Conservation (phyloP, 345 rosid species). For the Gossypium sturtianum region DNA sequence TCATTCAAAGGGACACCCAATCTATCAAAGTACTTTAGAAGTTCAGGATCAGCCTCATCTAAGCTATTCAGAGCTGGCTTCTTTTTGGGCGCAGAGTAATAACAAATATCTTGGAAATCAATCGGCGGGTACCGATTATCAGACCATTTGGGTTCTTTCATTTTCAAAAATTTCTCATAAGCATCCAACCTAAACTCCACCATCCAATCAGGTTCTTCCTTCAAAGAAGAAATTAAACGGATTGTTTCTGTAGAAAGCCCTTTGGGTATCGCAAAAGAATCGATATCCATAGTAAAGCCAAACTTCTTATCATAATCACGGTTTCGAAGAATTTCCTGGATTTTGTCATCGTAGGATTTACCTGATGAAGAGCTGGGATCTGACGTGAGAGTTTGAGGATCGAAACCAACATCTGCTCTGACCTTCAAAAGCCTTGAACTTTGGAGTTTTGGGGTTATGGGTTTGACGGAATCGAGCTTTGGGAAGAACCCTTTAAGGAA, state of each 20-base stretch:
- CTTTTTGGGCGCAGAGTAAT: slow-evolving; percentile 86
- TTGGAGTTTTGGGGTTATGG: slow-evolving; percentile 16
- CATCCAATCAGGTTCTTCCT: slow-evolving; percentile 94
- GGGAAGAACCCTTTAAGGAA: slow-evolving; percentile 24
- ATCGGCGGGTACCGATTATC: slow-evolving; percentile 66
- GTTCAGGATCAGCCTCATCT: slow-evolving; percentile 86
- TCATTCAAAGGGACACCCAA: slow-evolving; percentile 69
- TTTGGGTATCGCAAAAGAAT: slow-evolving; percentile 72
- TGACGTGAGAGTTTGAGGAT: slow-evolving; percentile 29
- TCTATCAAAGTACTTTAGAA: slow-evolving; percentile 66
- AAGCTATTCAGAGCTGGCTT: slow-evolving; percentile 73
- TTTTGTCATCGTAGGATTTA: slow-evolving; percentile 55
- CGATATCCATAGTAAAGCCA: slow-evolving; percentile 72
- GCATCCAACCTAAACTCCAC: slow-evolving; percentile 70
- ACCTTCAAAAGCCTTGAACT: slow-evolving; percentile 25
- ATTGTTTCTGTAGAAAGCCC: slow-evolving; percentile 75
- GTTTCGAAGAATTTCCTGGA: slow-evolving; percentile 58
- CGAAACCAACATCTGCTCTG: slow-evolving; percentile 40
- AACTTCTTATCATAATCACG: slow-evolving; percentile 65
- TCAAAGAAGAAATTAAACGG: slow-evolving; percentile 52
- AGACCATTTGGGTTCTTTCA: slow-evolving; percentile 86
- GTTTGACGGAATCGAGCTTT: slow-evolving; percentile 31
- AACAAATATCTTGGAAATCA: slow-evolving; percentile 78
- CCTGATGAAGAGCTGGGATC: slow-evolving; percentile 33
- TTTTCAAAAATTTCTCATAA: slow-evolving; percentile 57